These are phyloP conservation scores for Kazachstania psychrophila DNA, from an alignment of 805 yeast genomes.

Conservation along the genomic window DNA sequence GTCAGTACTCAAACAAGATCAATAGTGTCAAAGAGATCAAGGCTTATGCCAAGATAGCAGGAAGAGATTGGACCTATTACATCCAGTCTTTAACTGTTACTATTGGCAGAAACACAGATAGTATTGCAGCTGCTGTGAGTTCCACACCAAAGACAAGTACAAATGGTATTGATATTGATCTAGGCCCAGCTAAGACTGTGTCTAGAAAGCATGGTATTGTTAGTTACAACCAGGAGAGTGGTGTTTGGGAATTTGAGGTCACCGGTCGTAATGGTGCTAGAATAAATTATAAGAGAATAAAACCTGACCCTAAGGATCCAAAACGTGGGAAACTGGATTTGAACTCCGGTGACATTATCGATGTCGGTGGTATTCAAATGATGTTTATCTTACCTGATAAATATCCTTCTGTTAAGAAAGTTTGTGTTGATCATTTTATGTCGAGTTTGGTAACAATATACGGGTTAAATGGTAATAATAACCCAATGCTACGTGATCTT, in stretches of 20 bases:
- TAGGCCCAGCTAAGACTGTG: conserved; percentile 95
- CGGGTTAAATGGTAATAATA: conserved; percentile 17
- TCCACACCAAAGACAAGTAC: background rate
- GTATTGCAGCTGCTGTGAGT: background rate
- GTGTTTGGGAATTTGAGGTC: conserved; percentile 78
- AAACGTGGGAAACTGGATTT: conserved; percentile 54
- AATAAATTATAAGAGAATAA: conserved; percentile 52
- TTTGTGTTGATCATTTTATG: conserved; percentile 27
- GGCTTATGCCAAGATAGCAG: conserved; percentile 94
- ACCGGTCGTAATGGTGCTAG: conserved; percentile 90
- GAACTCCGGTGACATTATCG: conserved; percentile 77
- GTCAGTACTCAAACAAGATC: conserved; percentile 59
- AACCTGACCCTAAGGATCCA: conserved; percentile 36
- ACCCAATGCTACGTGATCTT: conserved; percentile 8
- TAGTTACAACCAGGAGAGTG: conserved; percentile 56
- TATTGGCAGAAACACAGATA: conserved; percentile 73
- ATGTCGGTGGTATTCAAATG: conserved; percentile 96
- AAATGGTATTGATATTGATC: conserved; percentile 48
- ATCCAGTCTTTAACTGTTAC: conserved; percentile 66
- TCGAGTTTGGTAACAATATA: conserved; percentile 24
- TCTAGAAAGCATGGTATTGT: conserved; percentile 86
- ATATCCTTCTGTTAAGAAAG: conserved; percentile 52
- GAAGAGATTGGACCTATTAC: conserved; percentile 85
- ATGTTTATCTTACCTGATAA: conserved; percentile 93
- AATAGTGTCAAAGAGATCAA: conserved; percentile 63